These are phyloP conservation scores for Moesziomyces aphidis DNA, from an alignment of 1,284 basidiomycete genomes.

Conservation along the genomic window DNA sequence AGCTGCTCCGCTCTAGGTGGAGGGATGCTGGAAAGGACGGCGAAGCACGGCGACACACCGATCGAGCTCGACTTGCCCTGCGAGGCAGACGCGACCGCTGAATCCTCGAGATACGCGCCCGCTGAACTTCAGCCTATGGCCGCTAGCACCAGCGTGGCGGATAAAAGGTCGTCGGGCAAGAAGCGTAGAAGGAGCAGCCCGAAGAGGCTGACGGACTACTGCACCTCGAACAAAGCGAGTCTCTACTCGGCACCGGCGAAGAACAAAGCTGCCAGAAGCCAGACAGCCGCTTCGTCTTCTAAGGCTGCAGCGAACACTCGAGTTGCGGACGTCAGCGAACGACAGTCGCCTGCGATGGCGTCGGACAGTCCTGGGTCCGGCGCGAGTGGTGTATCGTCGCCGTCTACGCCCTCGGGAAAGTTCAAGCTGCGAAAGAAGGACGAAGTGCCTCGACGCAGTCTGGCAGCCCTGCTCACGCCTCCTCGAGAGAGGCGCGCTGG, in stretches of 20 bases:
- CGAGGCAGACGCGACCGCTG: background rate
- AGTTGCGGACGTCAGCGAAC: background rate
- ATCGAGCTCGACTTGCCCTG: background rate
- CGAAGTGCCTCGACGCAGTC: slow-evolving; percentile 14
- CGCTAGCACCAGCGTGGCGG: too few species aligned
- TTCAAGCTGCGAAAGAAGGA: slow-evolving; percentile 26
- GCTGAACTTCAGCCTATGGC: too few species aligned
- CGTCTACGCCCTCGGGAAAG: slow-evolving; percentile 21
- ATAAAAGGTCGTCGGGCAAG: background rate
- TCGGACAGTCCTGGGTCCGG: slow-evolving; percentile 1
- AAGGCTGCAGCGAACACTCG: background rate
- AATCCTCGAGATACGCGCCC: background rate
- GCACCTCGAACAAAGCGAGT: background rate
- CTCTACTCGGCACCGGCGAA: background rate
- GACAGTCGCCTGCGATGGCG: slow-evolving; percentile 1
- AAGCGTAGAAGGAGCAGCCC: background rate
- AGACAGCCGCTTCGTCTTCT: background rate
- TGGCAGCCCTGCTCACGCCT: slow-evolving; percentile 14
- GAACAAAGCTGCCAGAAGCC: background rate
- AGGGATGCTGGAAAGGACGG: background rate
- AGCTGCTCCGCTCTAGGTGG: slow-evolving; percentile 22
- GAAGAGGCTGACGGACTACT: background rate
- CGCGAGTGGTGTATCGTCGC: slow-evolving; percentile 4
- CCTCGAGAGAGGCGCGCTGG: background rate
- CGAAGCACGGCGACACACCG: background rate